These are phyloP conservation scores for Aspergillus carlsbadensis DNA, from an alignment of 495 filamentous ascomycete species.

Conservation along the genomic window DNA sequence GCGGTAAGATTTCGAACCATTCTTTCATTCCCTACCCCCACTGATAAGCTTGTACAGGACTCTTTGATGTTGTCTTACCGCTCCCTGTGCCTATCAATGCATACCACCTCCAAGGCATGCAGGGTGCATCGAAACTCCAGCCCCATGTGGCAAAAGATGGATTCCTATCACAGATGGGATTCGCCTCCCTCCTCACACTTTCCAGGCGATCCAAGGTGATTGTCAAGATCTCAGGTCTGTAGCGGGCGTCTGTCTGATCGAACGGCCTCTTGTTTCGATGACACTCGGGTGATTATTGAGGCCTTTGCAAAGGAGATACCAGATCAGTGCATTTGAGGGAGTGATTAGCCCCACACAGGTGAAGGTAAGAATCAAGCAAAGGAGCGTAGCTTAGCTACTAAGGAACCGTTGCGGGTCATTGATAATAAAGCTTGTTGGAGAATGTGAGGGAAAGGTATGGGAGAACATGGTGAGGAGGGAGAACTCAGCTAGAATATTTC, in stretches of 20 bases:
- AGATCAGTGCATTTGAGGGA: background rate
- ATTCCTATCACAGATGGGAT: no score
- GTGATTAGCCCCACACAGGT: background rate
- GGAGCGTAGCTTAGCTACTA: background rate
- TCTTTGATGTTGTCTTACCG: background rate
- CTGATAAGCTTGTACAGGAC: background rate
- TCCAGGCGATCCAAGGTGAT: no score
- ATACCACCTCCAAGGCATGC: background rate
- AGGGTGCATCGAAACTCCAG: background rate
- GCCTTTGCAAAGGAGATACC: background rate
- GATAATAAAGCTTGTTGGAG: background rate
- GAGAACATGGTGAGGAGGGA: background rate
- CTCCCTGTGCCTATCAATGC: background rate
- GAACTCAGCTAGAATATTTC: background rate
- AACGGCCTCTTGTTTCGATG: background rate
- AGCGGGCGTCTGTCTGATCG: no score
- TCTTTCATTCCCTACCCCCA: no score
- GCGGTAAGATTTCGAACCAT: background rate
- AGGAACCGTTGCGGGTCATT: background rate
- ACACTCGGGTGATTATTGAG: background rate
- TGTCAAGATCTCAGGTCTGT: no score
- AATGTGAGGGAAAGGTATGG: background rate
- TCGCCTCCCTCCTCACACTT: no score
- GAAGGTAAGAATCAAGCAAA: background rate
- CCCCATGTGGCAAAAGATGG: background rate